phyloP scores from a whole-genome alignment of 345 rosid species.

The Salix purpurea region DNA sequence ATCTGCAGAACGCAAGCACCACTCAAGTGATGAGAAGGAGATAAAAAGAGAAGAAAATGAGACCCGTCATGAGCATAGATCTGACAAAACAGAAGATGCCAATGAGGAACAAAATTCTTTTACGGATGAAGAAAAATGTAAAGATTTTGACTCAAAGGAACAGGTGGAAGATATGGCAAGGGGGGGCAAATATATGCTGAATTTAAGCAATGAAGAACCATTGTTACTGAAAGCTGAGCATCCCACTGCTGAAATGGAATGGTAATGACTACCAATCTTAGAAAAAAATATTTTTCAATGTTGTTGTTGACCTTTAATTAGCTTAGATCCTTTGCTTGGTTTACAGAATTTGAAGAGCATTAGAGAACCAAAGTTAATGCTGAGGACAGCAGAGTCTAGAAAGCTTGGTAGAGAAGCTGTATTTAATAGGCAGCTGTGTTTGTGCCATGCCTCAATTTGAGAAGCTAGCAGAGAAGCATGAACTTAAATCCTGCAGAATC shows the following conservation, averaged over 20 bases:
- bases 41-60: conserved; percentile 21
- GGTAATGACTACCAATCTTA: conserved; percentile 11
- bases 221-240: conserved; percentile 6
- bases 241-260: background rate
- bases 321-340: background rate
- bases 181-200: background rate
- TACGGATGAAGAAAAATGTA: conserved; percentile 8
- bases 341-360: conserved; percentile 31
- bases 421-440: background rate
- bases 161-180: background rate
- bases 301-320: conserved; percentile 8
- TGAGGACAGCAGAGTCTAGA: background rate
- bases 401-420: background rate
- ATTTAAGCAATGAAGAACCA: conserved; percentile 12
- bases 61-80: background rate
- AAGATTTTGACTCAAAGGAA: conserved; percentile 17
- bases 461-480: conserved; percentile 21
- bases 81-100: conserved; percentile 12
- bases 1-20: conserved; percentile 35
- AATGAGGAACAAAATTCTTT: conserved; percentile 10
- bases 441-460: background rate
- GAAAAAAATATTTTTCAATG: background rate
- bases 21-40: conserved; percentile 20
- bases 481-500: conserved; percentile 9
- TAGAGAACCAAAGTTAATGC: conserved; percentile 3